phyloP scores from a whole-genome alignment of 1,284 basidiomycete species.

The Microbotryum saponariae region DNA sequence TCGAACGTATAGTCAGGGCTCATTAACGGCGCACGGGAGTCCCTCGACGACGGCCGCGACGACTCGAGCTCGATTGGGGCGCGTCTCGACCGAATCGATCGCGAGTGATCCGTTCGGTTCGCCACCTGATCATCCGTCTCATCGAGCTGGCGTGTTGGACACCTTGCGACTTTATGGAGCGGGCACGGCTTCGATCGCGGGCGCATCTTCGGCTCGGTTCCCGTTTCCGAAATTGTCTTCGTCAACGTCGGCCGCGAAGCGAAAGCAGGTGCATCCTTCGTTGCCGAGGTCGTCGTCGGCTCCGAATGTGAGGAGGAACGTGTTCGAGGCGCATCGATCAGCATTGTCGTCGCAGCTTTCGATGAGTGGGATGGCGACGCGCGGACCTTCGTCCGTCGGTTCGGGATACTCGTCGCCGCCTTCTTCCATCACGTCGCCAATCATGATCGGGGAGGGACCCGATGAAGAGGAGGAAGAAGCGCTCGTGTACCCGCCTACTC shows the following conservation, averaged over 20 bases:
- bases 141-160: neutral
- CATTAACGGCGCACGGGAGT: conserved; percentile 25
- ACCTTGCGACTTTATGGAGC: neutral
- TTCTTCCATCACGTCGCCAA: conserved; percentile 1
- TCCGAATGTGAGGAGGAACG: no score
- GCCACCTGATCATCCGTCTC: neutral
- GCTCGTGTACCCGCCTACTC: neutral
- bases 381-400: neutral
- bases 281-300: no score
- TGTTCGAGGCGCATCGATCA: neutral
- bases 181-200: neutral
- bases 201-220: conserved; percentile 20
- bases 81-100: neutral
- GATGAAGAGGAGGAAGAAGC: neutral
- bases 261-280: no score
- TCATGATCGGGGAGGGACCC: neutral
- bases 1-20: conserved; percentile 42
- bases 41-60: conserved; percentile 15
- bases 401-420: conserved; percentile 11
- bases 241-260: neutral
- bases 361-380: no score
- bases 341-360: neutral
- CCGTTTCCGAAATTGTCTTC: conserved; percentile 16
- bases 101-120: conserved; percentile 1
- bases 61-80: neutral